phyloP scores from a whole-genome alignment of 2,329 filamentous ascomycete genomes.

The Orbilia brochopaga region DNA sequence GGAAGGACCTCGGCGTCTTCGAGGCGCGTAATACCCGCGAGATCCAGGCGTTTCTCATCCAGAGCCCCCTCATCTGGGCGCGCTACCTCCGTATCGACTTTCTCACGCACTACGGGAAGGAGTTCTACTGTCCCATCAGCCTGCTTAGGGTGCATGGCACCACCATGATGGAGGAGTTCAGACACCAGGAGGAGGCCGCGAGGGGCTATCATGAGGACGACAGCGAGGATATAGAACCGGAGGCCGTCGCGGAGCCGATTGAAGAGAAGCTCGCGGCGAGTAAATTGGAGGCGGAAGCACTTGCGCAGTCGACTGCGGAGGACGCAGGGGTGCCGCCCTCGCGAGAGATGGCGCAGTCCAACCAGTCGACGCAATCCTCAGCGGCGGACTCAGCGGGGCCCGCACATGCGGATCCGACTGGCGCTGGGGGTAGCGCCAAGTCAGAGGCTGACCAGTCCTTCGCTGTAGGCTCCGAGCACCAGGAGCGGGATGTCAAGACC shows the following conservation, averaged over 20 bases:
- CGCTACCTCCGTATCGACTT: slow-evolving; percentile 92
- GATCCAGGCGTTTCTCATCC: slow-evolving; percentile 91
- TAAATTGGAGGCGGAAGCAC: slow-evolving; percentile 9
- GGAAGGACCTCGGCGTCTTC: slow-evolving; percentile 85
- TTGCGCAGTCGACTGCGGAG: slow-evolving; percentile 10
- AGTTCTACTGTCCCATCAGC: slow-evolving; percentile 94
- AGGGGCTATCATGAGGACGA: slow-evolving; percentile 69
- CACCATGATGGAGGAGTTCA: slow-evolving; percentile 91
- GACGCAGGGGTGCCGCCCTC: slow-evolving; percentile 9
- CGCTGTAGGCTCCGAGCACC: slow-evolving; percentile 27
- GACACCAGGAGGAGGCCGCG: slow-evolving; percentile 77
- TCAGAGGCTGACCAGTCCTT: slow-evolving; percentile 2
- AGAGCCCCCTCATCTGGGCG: slow-evolving; percentile 94
- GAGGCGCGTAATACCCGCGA: slow-evolving; percentile 91
- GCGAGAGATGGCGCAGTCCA: slow-evolving; percentile 15
- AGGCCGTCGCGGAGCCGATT: slow-evolving; percentile 56
- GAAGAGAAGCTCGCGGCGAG: slow-evolving; percentile 42
- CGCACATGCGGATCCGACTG: slow-evolving; percentile 33
- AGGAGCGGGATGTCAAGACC: slow-evolving; percentile 26
- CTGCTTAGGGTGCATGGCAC: slow-evolving; percentile 89
- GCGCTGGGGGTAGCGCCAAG: neutral
- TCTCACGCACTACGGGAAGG: slow-evolving; percentile 89
- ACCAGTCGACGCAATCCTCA: slow-evolving; percentile 22
- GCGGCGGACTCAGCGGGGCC: slow-evolving; percentile 26
- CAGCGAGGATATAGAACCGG: slow-evolving; percentile 59